These are phyloP conservation scores for Mycena olivaceomarginata DNA, from an alignment of 768 basidiomycete genomes.

Conservation along the genomic window DNA sequence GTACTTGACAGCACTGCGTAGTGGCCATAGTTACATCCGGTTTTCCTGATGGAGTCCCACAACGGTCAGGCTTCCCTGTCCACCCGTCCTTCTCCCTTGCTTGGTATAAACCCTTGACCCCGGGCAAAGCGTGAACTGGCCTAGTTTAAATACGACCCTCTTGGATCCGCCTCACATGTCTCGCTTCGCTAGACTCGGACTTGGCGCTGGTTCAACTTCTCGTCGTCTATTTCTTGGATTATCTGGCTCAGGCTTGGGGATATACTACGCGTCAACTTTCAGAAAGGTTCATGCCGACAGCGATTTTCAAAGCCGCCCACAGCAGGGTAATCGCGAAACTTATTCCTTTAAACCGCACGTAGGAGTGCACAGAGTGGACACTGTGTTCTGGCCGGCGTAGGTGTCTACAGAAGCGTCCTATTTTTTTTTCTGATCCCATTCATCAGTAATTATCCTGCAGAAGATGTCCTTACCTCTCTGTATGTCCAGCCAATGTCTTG, in stretches of 20 bases:
- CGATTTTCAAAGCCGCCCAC: not conserved
- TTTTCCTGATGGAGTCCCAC: no score
- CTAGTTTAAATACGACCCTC: not conserved
- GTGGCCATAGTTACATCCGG: no score
- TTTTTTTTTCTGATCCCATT: not conserved
- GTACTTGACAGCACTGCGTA: no score
- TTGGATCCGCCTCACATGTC: conserved; percentile 9
- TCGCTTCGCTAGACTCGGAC: conserved; percentile 22
- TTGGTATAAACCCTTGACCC: not conserved
- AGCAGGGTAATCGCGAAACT: not conserved
- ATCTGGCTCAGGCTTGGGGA: conserved; percentile 20
- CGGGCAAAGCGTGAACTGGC: no score
- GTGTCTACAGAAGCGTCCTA: not conserved
- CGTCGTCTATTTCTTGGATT: conserved; percentile 22
- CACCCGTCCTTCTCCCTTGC: no score
- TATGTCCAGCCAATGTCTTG: conserved; percentile 19
- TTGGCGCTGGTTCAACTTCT: not conserved
- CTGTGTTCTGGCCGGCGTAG: conserved; percentile 24
- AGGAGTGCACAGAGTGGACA: conserved; percentile 25
- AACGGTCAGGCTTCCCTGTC: no score
- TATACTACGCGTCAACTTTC: conserved; percentile 19
- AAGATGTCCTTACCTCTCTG: conserved; percentile 24
- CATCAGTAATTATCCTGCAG: conserved; percentile 34
- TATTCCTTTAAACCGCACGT: not conserved
- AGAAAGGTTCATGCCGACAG: conserved; percentile 25